Conservation (phyloP, 768 basidiomycete genomes). For the Boletus insuetus region DNA sequence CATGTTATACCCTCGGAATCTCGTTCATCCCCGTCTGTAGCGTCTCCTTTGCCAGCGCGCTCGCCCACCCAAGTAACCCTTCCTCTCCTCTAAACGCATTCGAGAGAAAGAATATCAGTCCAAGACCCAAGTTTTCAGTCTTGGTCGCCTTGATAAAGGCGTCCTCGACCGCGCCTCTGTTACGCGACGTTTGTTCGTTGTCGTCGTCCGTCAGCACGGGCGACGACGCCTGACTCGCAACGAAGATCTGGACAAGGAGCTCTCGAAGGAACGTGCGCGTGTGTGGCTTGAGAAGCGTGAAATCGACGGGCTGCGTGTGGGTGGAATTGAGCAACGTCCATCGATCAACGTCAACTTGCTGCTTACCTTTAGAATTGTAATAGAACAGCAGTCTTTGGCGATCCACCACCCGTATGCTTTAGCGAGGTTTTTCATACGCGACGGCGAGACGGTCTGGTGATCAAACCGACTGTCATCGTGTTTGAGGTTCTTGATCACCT, state of each 20-base stretch:
- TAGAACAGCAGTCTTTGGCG: constrained; percentile 72
- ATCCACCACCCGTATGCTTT: constrained; percentile 92
- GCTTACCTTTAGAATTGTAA: constrained; percentile 80
- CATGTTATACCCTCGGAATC: constrained; percentile 33
- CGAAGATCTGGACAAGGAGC: constrained; percentile 65
- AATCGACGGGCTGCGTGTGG: constrained; percentile 74
- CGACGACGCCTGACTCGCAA: constrained; percentile 70
- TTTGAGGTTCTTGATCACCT: constrained; percentile 60
- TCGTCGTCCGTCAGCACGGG: constrained; percentile 51
- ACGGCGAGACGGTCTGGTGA: constrained; percentile 51
- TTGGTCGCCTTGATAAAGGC: constrained; percentile 74
- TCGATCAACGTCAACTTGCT: background rate
- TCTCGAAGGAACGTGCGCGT: constrained; percentile 66
- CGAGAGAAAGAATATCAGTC: constrained; percentile 69
- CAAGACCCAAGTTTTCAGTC: constrained; percentile 65
- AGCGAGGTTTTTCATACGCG: constrained; percentile 70
- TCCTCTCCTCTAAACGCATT: constrained; percentile 39
- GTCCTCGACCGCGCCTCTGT: constrained; percentile 66
- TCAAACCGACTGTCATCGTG: constrained; percentile 46
- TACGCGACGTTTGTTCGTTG: constrained; percentile 41
- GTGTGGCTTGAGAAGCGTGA: constrained; percentile 65
- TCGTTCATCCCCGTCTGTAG: constrained; percentile 62
- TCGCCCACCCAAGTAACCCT: constrained; percentile 64
- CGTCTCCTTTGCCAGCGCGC: constrained; percentile 64
- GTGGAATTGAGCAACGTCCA: background rate